Percentiles rank a stretch among this genome's conserved stretches.
These are phyloP conservation scores for Crotalaria pallida DNA, from an alignment of 306 rosid species.

Conservation along the genomic window DNA sequence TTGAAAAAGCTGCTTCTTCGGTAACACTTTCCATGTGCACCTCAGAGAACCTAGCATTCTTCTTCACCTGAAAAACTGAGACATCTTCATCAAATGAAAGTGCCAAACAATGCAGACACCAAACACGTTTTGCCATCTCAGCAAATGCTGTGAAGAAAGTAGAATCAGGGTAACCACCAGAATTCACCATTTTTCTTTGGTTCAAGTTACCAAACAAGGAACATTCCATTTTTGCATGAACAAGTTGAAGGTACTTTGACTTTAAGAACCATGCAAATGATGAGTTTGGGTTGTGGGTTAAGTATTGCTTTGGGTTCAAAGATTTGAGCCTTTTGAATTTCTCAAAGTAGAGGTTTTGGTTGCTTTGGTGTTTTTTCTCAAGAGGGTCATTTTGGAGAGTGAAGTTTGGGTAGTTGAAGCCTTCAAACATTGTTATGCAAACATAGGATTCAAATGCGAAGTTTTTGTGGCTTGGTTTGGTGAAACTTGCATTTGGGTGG, in stretches of 20 bases:
- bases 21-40: constrained; percentile 83
- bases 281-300: constrained; percentile 52
- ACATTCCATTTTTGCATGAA: constrained; percentile 94
- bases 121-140: constrained; percentile 73
- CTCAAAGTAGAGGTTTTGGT: constrained; percentile 40
- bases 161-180: constrained; percentile 75
- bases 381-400: constrained; percentile 21
- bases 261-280: constrained; percentile 49
- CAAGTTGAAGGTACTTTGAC: constrained; percentile 62
- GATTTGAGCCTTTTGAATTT: constrained; percentile 56
- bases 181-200: constrained; percentile 61
- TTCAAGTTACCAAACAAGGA: constrained; percentile 84
- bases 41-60: constrained; percentile 71
- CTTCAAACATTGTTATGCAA: constrained; percentile 66
- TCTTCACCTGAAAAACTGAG: constrained; percentile 60
- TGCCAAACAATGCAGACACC: constrained; percentile 72
- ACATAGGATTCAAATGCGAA: constrained; percentile 79
- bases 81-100: constrained; percentile 56
- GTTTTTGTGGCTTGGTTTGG: constrained; percentile 41
- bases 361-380: background rate
- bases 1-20: constrained; percentile 34
- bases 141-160: constrained; percentile 68
- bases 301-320: constrained; percentile 34
- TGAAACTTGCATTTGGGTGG: constrained; percentile 52
- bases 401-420: constrained; percentile 55